phyloP scores from a whole-genome alignment of 495 filamentous ascomycete species.

The Trichocladium uniseriatum region DNA sequence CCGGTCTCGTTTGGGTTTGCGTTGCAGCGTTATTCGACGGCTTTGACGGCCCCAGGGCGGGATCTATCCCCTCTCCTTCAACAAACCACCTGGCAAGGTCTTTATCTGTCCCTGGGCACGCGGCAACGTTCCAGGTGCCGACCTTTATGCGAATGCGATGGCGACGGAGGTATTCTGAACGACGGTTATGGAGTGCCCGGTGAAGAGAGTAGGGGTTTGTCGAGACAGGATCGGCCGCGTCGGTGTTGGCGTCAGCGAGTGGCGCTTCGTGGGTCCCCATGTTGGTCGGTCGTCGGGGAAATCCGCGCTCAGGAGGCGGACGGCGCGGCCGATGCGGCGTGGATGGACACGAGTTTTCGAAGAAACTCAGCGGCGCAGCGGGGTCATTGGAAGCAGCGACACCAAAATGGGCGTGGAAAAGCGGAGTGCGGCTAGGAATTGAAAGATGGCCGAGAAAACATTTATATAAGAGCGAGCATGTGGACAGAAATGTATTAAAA shows the following conservation, averaged over 20 bases:
- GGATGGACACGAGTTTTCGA: too few relatives aligned
- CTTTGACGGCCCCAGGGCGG: constrained; percentile 45
- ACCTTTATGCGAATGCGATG: constrained; percentile 70
- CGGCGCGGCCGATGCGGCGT: too few relatives aligned
- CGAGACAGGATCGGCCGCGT: constrained; percentile 28
- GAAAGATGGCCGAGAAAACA: too few relatives aligned
- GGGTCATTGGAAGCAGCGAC: too few relatives aligned
- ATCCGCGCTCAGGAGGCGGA: background rate
- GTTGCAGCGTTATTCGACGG: constrained; percentile 25
- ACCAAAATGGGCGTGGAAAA: too few relatives aligned
- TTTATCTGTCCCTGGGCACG: constrained; percentile 69
- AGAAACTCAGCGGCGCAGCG: too few relatives aligned
- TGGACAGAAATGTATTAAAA: too few relatives aligned
- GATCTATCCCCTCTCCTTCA: constrained; percentile 58
- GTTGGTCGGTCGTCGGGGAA: background rate
- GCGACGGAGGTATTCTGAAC: constrained; percentile 65
- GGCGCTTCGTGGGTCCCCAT: constrained; percentile 24
- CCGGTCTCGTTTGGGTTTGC: constrained; percentile 13
- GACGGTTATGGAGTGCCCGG: constrained; percentile 54
- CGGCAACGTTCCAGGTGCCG: constrained; percentile 92
- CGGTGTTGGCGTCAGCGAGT: constrained; percentile 22
- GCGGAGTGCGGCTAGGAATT: too few relatives aligned
- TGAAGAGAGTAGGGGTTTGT: constrained; percentile 39
- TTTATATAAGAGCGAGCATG: too few relatives aligned
- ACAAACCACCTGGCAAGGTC: constrained; percentile 84